phyloP scores from a whole-genome alignment of 176 grass and related monocot species.

The Paspalum notatum region DNA sequence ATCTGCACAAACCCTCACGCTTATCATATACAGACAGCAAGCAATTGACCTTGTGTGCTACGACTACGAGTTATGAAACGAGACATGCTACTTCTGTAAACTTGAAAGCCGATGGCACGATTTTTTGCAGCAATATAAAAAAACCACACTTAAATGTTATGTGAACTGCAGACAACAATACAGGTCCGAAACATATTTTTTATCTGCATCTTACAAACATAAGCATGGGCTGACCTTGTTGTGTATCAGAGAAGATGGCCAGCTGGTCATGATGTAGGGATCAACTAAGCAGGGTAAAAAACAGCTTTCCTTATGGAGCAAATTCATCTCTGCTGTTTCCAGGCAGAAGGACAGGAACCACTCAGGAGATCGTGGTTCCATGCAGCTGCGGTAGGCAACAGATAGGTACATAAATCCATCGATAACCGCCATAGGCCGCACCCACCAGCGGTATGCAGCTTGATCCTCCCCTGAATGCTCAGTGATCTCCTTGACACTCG shows the following conservation, averaged over 20 bases:
- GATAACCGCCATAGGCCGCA: neutral
- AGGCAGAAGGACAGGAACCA: neutral
- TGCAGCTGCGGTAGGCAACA: accelerated
- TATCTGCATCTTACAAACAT: too few species aligned
- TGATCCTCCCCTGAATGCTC: neutral
- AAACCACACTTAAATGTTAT: too few species aligned
- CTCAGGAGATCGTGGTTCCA: neutral
- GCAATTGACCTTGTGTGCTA: neutral
- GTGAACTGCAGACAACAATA: too few species aligned
- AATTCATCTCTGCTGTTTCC: neutral
- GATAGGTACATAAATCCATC: neutral
- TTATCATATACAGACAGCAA: neutral
- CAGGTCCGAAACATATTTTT: too few species aligned
- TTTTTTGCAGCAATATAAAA: too few species aligned
- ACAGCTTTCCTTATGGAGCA: neutral
- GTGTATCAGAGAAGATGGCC: neutral
- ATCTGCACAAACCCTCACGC: neutral
- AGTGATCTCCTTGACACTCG: neutral
- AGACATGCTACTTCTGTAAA: too few species aligned
- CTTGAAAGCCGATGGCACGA: too few species aligned
- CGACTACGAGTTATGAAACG: too few species aligned
- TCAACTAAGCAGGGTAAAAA: neutral
- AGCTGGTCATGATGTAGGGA: neutral
- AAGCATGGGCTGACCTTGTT: too few species aligned
- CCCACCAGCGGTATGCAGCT: too few species aligned